Evolutionary conservation across 1,139 yeast species (phyloP).

Genomic region (Ogataea hybrid): DNA sequence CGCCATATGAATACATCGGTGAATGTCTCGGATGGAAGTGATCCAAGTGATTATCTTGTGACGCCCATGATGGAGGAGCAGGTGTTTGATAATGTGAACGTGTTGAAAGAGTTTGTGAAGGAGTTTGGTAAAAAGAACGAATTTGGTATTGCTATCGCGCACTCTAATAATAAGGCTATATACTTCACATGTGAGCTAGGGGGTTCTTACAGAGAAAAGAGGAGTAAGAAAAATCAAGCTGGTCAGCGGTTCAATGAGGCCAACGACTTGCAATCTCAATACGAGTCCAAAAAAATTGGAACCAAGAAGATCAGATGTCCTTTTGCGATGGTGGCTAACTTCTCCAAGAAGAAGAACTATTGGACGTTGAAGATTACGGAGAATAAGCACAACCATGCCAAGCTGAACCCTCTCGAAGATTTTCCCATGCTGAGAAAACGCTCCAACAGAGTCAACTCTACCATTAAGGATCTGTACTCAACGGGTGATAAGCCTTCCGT

Average conservation of each 20-base stretch:
- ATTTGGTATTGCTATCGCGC: conserved; percentile 60
- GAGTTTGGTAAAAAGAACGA: conserved; percentile 60
- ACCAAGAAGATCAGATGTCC: conserved; percentile 58
- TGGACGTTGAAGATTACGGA: conserved; percentile 57
- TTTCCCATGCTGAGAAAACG: conserved; percentile 60
- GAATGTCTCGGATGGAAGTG: conserved; percentile 37
- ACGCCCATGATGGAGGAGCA: conserved; percentile 58
- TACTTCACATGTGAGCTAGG: conserved; percentile 63
- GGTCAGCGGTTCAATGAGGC: conserved; percentile 10
- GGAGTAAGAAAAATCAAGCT: conserved; percentile 29
- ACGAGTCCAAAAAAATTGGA: conserved; percentile 31
- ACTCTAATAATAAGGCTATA: conserved; percentile 56
- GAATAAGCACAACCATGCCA: conserved; percentile 59
- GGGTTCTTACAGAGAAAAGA: conserved; percentile 55
- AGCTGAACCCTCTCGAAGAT: conserved; percentile 52
- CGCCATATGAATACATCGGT: conserved; percentile 30
- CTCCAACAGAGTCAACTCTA: conserved; percentile 49
- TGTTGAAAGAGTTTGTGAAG: conserved; percentile 51
- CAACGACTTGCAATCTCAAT: conserved; percentile 11
- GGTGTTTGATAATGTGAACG: conserved; percentile 48
- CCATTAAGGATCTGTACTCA: conserved; percentile 52
- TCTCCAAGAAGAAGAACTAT: conserved; percentile 45
- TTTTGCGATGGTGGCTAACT: conserved; percentile 56
- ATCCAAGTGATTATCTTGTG: conserved; percentile 43
- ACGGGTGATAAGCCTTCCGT: conserved; percentile 59